Conservation (phyloP, 176 grass and related monocot species). For the Poa annua region DNA sequence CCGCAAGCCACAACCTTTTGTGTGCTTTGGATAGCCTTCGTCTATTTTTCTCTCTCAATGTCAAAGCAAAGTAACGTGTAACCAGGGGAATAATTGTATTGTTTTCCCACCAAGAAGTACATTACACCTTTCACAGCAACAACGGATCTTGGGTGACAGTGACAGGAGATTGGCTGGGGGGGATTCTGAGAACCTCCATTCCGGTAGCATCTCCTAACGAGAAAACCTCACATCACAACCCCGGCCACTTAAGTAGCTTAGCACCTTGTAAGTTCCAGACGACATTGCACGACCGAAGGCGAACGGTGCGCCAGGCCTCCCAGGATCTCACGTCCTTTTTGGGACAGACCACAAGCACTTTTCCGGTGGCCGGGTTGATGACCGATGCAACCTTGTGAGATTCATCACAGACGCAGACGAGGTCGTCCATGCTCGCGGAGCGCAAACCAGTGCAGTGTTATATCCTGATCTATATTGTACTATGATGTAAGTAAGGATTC, state of each 20-base stretch:
- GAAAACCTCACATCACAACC: not conserved
- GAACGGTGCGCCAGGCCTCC: not conserved
- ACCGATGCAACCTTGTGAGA: not conserved
- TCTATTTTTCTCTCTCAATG: not conserved
- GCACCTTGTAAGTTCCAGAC: not conserved
- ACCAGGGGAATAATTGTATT: too few relatives aligned
- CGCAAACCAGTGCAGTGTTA: not conserved
- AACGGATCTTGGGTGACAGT: not conserved
- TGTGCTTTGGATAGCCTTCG: not conserved
- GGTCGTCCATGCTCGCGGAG: not conserved
- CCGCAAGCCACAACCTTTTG: not conserved
- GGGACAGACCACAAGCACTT: not conserved
- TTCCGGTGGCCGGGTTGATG: not conserved
- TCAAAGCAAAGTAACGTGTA: not conserved
- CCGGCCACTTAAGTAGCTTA: not conserved
- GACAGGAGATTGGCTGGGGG: not conserved
- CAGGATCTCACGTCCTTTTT: not conserved
- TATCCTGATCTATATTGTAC: not conserved
- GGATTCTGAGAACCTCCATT: not conserved
- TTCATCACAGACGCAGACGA: not conserved
- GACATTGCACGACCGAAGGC: not conserved
- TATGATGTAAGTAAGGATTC: too few relatives aligned
- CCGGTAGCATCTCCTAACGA: not conserved
- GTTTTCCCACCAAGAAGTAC: not conserved
- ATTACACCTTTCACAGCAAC: not conserved